Percentiles rank a stretch among this genome's conserved stretches.
phyloP scores from a whole-genome alignment of 2,329 filamentous ascomycete genomes.

The Juglanconis oblonga region DNA sequence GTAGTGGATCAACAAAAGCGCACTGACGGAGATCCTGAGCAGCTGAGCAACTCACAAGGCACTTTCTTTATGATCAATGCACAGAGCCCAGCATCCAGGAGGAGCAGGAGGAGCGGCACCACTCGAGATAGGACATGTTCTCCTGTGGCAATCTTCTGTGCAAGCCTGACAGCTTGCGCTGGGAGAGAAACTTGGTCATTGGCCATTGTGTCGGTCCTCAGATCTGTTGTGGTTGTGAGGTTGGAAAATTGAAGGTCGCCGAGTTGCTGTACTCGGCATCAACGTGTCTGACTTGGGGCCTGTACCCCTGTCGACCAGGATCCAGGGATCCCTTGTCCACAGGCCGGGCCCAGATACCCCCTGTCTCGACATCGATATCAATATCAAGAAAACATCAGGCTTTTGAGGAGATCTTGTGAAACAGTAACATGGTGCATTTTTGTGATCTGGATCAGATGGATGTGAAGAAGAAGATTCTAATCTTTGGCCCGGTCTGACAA shows the following conservation, averaged over 20 bases:
- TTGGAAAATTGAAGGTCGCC: background rate
- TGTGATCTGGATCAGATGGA: too few species aligned
- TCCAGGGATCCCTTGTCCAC: background rate
- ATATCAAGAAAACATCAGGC: too few species aligned
- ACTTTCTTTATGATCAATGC: constrained; percentile 74
- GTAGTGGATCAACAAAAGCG: background rate
- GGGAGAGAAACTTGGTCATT: constrained; percentile 13
- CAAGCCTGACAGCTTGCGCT: constrained; percentile 28
- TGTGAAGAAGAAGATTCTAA: too few species aligned
- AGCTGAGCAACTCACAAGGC: constrained; percentile 61
- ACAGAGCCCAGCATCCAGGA: constrained; percentile 71
- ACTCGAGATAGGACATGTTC: constrained; percentile 47
- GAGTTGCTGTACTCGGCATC: background rate
- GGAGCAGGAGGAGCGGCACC: constrained; percentile 60
- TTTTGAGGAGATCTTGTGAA: too few species aligned
- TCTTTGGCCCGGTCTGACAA: too few species aligned
- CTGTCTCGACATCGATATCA: background rate
- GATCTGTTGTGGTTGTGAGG: background rate
- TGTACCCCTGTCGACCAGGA: constrained; percentile 2
- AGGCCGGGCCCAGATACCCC: background rate
- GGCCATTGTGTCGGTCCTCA: constrained; percentile 9
- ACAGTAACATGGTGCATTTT: too few species aligned
- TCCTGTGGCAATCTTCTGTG: constrained; percentile 44
- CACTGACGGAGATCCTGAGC: background rate
- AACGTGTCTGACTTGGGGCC: constrained; percentile 6